Percentiles rank a stretch among this genome's conserved stretches.
Conservation (phyloP, 441 rosid species). For the Croton setiger region DNA sequence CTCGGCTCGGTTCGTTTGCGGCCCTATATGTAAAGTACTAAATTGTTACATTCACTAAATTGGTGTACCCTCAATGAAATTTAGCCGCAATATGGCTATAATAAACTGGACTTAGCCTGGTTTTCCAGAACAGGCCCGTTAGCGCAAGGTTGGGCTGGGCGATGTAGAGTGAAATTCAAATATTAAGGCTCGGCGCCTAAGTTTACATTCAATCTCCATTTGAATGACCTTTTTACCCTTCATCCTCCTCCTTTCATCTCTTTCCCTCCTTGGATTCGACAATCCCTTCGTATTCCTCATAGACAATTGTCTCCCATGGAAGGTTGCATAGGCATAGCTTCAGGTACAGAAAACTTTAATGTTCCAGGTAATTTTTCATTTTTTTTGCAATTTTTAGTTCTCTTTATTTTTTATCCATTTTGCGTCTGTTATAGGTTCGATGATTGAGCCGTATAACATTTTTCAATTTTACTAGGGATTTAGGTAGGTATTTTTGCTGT, state of each 20-base stretch:
- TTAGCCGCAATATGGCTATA: too few species aligned
- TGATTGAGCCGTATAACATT: background rate
- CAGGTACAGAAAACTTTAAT: background rate
- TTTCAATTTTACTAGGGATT: background rate
- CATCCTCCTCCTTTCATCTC: background rate
- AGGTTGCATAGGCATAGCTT: background rate
- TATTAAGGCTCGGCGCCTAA: too few species aligned
- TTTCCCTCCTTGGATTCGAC: background rate
- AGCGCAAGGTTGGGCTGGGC: too few species aligned
- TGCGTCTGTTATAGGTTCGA: background rate
- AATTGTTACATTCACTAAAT: background rate
- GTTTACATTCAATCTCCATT: background rate
- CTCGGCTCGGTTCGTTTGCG: too few species aligned
- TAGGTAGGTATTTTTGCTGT: background rate
- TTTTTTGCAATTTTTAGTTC: background rate
- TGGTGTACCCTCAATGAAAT: too few species aligned
- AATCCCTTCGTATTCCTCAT: background rate
- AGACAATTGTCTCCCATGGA: slow-evolving; percentile 22
- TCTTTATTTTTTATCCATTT: background rate
- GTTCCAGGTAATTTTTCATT: slow-evolving; percentile 22
- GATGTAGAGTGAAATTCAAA: too few species aligned
- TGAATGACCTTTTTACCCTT: slow-evolving; percentile 1
- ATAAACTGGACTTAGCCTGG: too few species aligned
- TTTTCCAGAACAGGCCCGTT: too few species aligned
- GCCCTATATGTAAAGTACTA: background rate